phyloP scores from a whole-genome alignment of 768 basidiomycete genomes.

The Imleria badia region DNA sequence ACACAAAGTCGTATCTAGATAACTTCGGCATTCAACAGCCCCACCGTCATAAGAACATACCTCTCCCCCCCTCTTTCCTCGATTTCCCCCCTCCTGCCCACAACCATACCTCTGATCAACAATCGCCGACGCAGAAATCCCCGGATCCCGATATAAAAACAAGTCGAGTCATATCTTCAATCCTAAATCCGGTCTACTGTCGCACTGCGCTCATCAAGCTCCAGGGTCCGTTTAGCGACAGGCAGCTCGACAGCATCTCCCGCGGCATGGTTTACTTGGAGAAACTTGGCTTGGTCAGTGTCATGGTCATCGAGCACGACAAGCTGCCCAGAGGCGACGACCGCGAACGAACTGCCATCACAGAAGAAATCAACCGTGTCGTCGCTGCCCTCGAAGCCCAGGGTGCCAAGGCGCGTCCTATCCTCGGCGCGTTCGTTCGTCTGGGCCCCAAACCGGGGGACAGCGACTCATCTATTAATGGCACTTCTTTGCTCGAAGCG shows the following conservation, averaged over 20 bases:
- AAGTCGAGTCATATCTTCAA: conserved; percentile 64
- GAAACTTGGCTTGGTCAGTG: conserved; percentile 92
- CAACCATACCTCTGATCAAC: neutral
- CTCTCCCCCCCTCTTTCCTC: conserved; percentile 23
- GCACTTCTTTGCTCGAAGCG: conserved; percentile 58
- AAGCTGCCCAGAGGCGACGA: conserved; percentile 64
- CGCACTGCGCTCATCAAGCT: conserved; percentile 95
- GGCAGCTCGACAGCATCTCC: conserved; percentile 91
- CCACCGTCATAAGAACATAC: conserved; percentile 23
- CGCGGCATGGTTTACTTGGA: conserved; percentile 93
- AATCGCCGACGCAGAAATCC: conserved; percentile 26
- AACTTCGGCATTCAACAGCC: conserved; percentile 79
- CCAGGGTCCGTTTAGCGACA: conserved; percentile 92
- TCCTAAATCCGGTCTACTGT: conserved; percentile 78
- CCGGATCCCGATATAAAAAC: conserved; percentile 35
- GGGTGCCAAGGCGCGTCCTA: conserved; percentile 83
- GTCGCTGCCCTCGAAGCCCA: conserved; percentile 80
- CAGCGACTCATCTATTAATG: conserved; percentile 28
- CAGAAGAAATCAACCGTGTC: conserved; percentile 84
- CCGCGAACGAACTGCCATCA: conserved; percentile 62
- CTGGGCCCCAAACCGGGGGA: conserved; percentile 72
- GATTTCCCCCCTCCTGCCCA: conserved; percentile 26
- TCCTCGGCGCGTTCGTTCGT: conserved; percentile 83
- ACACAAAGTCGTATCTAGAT: conserved; percentile 86
- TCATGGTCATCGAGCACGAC: conserved; percentile 93